Percentiles rank a stretch among this genome's conserved stretches.
phyloP scores from a whole-genome alignment of 1,139 yeast species.

The Pichia sp. region DNA sequence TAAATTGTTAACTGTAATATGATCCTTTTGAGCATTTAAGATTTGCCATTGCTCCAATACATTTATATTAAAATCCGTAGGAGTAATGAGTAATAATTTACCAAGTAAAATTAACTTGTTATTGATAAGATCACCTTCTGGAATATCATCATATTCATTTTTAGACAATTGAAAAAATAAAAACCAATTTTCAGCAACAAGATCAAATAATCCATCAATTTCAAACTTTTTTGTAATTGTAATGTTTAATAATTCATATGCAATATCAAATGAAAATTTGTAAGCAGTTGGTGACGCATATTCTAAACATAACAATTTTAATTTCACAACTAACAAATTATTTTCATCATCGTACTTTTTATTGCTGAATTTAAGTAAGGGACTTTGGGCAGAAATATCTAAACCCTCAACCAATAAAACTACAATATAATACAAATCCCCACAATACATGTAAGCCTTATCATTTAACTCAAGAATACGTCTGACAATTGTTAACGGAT shows the following conservation, averaged over 20 bases:
- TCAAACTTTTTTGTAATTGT: conserved; percentile 13
- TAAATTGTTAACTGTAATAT: not conserved
- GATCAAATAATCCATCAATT: conserved; percentile 10
- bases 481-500: conserved; percentile 32
- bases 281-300: conserved; percentile 53
- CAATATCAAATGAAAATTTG: conserved; percentile 40
- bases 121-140: conserved; percentile 18
- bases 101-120: conserved; percentile 48
- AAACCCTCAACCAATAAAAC: conserved; percentile 36
- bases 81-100: conserved; percentile 38
- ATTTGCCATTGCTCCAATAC: conserved; percentile 40
- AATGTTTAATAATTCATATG: conserved; percentile 29
- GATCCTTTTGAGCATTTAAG: conserved; percentile 21
- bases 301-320: conserved; percentile 51
- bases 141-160: conserved; percentile 26
- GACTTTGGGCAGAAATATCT: conserved; percentile 14
- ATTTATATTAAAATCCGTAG: conserved; percentile 34
- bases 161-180: conserved; percentile 55
- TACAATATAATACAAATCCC: conserved; percentile 38
- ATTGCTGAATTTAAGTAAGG: conserved; percentile 10
- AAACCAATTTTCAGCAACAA: conserved; percentile 45
- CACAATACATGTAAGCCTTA: conserved; percentile 44
- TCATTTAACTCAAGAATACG: conserved; percentile 52
- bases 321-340: conserved; percentile 21
- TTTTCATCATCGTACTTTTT: conserved; percentile 22